A percentile compares a stretch with the other conserved stretches of the same genome.
Conservation (phyloP, 2,329 filamentous ascomycete genomes). For the Rhexocercosporidium sp. region DNA sequence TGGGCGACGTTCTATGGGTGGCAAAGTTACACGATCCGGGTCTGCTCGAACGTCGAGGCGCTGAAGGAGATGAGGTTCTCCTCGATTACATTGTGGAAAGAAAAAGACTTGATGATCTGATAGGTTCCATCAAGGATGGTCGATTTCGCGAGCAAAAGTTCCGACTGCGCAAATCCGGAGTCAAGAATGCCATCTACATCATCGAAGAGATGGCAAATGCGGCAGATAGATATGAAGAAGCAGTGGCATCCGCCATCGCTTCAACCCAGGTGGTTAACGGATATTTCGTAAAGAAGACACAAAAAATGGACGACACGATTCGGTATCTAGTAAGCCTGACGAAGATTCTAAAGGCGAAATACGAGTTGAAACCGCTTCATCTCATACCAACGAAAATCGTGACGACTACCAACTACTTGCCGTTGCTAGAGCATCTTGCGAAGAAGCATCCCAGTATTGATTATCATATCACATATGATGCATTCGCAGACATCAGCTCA, state of each 20-base stretch:
- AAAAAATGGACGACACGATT: conserved; percentile 78
- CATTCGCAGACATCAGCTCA: conserved; percentile 73
- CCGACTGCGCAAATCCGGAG: conserved; percentile 71
- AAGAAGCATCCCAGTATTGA: conserved; percentile 53
- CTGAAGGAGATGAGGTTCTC: conserved; percentile 71
- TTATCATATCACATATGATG: conserved; percentile 71
- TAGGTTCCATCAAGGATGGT: conserved; percentile 82
- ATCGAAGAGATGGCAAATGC: conserved; percentile 73
- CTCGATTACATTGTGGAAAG: conserved; percentile 83
- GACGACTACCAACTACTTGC: conserved; percentile 68
- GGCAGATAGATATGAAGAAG: conserved; percentile 65
- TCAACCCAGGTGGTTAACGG: conserved; percentile 79
- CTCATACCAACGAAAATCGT: conserved; percentile 71
- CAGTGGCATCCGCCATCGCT: conserved; percentile 74
- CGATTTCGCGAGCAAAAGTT: conserved; percentile 88
- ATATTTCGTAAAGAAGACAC: conserved; percentile 79
- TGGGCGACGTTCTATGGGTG: conserved; percentile 82
- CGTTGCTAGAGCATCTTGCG: conserved; percentile 64
- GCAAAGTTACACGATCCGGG: conserved; percentile 70
- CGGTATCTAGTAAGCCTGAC: conserved; percentile 78
- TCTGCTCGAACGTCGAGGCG: conserved; percentile 60
- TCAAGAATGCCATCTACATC: conserved; percentile 79
- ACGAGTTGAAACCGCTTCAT: conserved; percentile 61
- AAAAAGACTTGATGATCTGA: conserved; percentile 79
- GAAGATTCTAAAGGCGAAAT: conserved; percentile 66